Evolutionary conservation across 2,329 filamentous ascomycete genomes (phyloP).

Genomic region (Colletotrichum godetiae): DNA sequence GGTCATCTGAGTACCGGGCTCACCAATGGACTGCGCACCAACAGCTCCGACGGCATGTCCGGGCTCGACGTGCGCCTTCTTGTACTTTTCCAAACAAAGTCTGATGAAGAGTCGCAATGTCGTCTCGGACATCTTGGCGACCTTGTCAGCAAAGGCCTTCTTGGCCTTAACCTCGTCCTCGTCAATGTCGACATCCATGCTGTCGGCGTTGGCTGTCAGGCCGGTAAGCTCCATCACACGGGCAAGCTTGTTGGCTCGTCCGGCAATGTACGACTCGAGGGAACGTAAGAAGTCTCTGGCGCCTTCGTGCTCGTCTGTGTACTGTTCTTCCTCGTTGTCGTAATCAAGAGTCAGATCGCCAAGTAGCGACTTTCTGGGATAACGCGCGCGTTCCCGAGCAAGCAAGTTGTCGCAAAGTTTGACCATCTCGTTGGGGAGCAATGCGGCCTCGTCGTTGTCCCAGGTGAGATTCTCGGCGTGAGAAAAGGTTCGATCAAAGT

Average conservation of each 20-base stretch:
- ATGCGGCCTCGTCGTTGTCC: conserved; percentile 78
- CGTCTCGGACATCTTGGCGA: conserved; percentile 83
- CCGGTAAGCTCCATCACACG: conserved; percentile 34
- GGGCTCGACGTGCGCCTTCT: conserved; percentile 90
- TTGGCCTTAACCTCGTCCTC: conserved; percentile 42
- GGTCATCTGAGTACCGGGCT: conserved; percentile 99
- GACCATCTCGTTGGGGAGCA: conserved; percentile 81
- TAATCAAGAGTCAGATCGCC: conserved; percentile 74
- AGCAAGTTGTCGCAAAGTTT: conserved; percentile 76
- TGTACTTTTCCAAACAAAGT: conserved; percentile 89
- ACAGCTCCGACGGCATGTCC: conserved; percentile 97
- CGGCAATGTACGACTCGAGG: conserved; percentile 77
- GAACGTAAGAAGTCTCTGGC: conserved; percentile 84
- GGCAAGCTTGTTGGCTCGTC: conserved; percentile 68
- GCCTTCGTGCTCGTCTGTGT: conserved; percentile 83
- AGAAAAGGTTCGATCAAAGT: conserved; percentile 91
- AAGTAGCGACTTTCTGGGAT: conserved; percentile 71
- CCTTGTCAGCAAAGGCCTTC: conserved; percentile 70
- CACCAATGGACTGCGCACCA: conserved; percentile 96
- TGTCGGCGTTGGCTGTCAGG: conserved; percentile 34
- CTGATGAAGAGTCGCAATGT: conserved; percentile 82
- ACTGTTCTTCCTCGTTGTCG: conserved; percentile 74
- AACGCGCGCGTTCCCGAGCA: conserved; percentile 73
- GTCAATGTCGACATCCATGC: conserved; percentile 42
- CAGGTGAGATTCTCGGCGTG: conserved; percentile 83